Evolutionary conservation across 768 basidiomycete species (phyloP).

Genomic region (Boletus edulis): DNA sequence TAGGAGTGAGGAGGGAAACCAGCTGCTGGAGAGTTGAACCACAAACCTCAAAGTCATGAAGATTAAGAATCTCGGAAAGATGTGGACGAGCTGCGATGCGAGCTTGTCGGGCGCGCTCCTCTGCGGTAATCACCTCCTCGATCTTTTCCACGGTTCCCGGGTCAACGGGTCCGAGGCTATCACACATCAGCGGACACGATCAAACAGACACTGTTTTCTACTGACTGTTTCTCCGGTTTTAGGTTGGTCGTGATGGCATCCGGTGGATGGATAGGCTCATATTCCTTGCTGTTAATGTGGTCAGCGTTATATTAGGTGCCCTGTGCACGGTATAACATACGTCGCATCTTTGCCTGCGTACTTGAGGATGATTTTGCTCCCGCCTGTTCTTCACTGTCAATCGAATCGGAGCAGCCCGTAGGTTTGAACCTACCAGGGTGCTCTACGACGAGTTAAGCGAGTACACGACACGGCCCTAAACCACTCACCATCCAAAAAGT

Average conservation of each 20-base stretch:
- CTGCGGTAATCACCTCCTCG: conserved; percentile 61
- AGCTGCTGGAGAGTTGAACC: background rate
- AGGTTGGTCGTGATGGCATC: conserved; percentile 75
- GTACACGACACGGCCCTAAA: background rate
- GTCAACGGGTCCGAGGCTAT: conserved; percentile 71
- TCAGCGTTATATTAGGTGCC: background rate
- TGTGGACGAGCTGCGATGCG: conserved; percentile 64
- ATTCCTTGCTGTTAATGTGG: conserved; percentile 53
- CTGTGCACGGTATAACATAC: conserved; percentile 39
- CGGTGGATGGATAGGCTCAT: conserved; percentile 88
- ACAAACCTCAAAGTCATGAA: conserved; percentile 91
- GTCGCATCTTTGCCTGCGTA: conserved; percentile 91
- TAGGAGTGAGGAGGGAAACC: conserved; percentile 4
- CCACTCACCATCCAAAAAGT: conserved; percentile 65
- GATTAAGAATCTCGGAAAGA: conserved; percentile 75
- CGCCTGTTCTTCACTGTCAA: conserved; percentile 43
- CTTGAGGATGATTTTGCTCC: conserved; percentile 80
- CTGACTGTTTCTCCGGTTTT: conserved; percentile 82
- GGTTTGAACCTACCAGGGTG: conserved; percentile 54
- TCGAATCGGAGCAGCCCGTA: background rate
- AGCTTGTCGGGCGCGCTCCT: conserved; percentile 66
- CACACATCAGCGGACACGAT: conserved; percentile 1
- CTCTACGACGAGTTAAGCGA: conserved; percentile 35
- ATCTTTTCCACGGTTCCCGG: conserved; percentile 62
- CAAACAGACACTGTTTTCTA: background rate